Evolutionary conservation across 2,329 filamentous ascomycete genomes (phyloP).

Genomic region (Xylaria sp.): DNA sequence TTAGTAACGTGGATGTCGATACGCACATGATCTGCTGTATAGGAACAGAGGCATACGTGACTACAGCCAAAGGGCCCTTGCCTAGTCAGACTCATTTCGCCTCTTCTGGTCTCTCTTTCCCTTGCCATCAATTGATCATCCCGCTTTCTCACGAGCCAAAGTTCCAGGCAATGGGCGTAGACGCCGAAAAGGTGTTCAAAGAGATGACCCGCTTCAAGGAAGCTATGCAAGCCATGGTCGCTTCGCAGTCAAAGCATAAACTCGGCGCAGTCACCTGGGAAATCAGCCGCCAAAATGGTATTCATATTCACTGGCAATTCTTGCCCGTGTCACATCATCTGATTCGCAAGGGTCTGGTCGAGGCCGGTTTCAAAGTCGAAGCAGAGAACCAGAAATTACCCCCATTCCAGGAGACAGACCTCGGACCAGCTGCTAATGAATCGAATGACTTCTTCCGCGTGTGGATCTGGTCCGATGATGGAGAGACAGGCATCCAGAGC

Average conservation of each 20-base stretch:
- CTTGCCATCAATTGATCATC: conserved; percentile 90
- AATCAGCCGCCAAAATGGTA: conserved; percentile 81
- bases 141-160: conserved; percentile 85
- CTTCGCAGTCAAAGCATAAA: conserved; percentile 62
- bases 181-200: conserved; percentile 69
- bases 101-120: conserved; percentile 74
- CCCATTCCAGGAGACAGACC: conserved; percentile 59
- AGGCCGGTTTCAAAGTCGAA: conserved; percentile 88
- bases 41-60: conserved; percentile 86
- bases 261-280: conserved; percentile 93
- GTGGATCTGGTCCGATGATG: conserved; percentile 77
- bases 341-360: conserved; percentile 78
- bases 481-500: conserved; percentile 67
- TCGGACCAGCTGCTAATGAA: conserved; percentile 63
- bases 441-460: conserved; percentile 80
- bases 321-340: conserved; percentile 78
- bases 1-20: conserved; percentile 85
- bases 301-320: conserved; percentile 96
- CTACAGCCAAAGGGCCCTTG: conserved; percentile 90
- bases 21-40: conserved; percentile 92
- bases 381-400: conserved; percentile 78
- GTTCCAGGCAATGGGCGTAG: conserved; percentile 72
- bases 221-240: conserved; percentile 82
- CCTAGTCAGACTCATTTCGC: conserved; percentile 76
- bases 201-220: conserved; percentile 89